Base-by-base conservation (phyloP, 208 protist genomes). In the Wallacemonas collosoma region DNA sequence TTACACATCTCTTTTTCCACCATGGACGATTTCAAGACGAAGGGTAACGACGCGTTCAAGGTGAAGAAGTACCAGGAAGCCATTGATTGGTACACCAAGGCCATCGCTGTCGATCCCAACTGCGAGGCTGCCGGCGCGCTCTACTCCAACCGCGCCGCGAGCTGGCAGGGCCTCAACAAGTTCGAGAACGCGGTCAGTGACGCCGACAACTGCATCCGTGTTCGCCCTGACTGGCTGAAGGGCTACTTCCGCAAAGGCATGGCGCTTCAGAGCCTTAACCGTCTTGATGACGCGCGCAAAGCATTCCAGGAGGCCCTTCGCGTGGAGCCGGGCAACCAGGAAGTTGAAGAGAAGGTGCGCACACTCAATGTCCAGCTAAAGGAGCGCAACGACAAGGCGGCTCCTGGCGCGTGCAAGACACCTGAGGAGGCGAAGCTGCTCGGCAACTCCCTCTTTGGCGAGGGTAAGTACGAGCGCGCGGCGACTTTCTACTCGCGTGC, bases 11-110 rank as follows among this genome's bases (percentile, higher is more conserved):
- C 64, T 60, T 15, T 45, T 26, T 26, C 0, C 43, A 70, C 7
- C 66, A 97, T 95, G 90, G 91, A 95, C 38, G 90, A 94, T 2
- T 86, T 91, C 54, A 97, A 95, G 69, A 35, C 78, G 36, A 96
- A 98, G 81, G 95, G 95, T 35, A 98, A 97, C 81, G 91, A 91
- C 14, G 86, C 87, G 40, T 97, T 97, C 82, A 97, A 95, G 82
- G 82, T 79, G 40, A 91, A 93, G 79, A 84, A 89, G 44, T 98
- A 90, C 80, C 63, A 82, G 62, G 90, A 97, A 40, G 95, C 95
- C 14, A 93, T 98, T 56, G 79, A 93, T 9, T 96, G 83, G 82
- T 98, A 98, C 74, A 93, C 93, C 9, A 96, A 97, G 76, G 95
- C 95, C 9, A 91, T 98, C 56, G 86, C 73, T 15, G 15, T 87